phyloP scores from a whole-genome alignment of 2,329 filamentous ascomycete species.

The Aspergillus brasiliensis region DNA sequence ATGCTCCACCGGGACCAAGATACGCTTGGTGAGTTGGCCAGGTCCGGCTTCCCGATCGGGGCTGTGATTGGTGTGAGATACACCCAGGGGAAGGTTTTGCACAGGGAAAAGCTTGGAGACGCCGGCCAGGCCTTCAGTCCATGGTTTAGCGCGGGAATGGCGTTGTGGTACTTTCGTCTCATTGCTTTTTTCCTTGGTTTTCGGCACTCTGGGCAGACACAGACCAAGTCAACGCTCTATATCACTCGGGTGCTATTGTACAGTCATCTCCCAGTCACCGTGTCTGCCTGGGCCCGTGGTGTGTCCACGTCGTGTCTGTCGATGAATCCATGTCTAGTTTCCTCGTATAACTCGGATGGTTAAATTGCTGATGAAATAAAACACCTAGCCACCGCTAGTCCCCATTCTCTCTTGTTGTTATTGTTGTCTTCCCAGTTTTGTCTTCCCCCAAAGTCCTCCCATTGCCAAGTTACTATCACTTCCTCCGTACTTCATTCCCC shows the following conservation, averaged over 20 bases:
- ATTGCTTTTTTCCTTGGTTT: neutral
- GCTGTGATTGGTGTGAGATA: conserved; percentile 1
- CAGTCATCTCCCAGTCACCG: too few relatives aligned
- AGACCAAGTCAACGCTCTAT: too few relatives aligned
- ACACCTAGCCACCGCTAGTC: neutral
- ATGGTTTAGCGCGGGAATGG: too few relatives aligned
- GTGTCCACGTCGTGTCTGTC: neutral
- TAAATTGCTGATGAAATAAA: neutral
- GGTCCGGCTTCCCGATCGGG: neutral
- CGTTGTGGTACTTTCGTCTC: neutral
- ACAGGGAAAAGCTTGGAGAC: conserved; percentile 2
- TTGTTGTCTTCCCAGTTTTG: neutral
- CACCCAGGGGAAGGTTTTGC: neutral
- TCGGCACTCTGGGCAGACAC: too few relatives aligned
- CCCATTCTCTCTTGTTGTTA: neutral
- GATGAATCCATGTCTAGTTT: neutral
- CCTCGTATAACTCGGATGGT: neutral
- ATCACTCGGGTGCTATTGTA: too few relatives aligned
- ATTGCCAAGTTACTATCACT: too few relatives aligned
- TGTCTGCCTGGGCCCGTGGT: neutral
- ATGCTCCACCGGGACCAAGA: neutral
- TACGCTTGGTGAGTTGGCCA: neutral
- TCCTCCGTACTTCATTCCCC: neutral
- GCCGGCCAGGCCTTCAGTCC: neutral
- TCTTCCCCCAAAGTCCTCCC: too few relatives aligned